phyloP scores from a whole-genome alignment of 441 rosid species.

The Jatropha podagrica region DNA sequence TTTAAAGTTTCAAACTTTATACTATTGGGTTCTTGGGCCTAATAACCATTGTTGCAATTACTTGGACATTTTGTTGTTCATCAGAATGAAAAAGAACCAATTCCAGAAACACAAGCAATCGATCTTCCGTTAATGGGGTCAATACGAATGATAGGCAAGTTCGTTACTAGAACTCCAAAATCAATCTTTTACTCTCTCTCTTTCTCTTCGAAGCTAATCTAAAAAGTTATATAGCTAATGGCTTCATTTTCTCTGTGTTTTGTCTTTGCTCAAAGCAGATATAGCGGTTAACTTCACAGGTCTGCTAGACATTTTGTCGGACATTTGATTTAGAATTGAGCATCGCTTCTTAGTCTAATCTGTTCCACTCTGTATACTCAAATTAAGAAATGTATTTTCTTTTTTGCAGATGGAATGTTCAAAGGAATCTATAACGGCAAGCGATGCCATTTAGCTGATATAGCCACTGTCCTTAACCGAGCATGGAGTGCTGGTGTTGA shows the following conservation, averaged over 20 bases:
- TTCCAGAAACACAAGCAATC: background rate
- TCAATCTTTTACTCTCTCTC: background rate
- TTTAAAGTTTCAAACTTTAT: too few relatives aligned
- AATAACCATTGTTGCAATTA: too few relatives aligned
- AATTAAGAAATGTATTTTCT: background rate
- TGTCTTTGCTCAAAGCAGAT: slow-evolving; percentile 46
- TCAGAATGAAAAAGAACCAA: background rate
- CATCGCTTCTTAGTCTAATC: background rate
- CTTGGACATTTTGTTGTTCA: too few relatives aligned
- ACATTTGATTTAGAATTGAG: slow-evolving; percentile 28
- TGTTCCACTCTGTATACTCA: slow-evolving; percentile 12
- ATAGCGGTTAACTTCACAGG: slow-evolving; percentile 98
- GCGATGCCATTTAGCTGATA: slow-evolving; percentile 73
- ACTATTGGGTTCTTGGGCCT: background rate
- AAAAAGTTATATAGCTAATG: slow-evolving; percentile 1
- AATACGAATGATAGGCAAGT: slow-evolving; percentile 80
- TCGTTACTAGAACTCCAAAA: background rate
- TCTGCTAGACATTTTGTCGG: slow-evolving; percentile 65
- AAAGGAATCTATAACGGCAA: slow-evolving; percentile 87
- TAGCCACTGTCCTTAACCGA: slow-evolving; percentile 67
- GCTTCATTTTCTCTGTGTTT: background rate
- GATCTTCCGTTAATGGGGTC: slow-evolving; percentile 47
- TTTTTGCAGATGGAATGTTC: slow-evolving; percentile 83
- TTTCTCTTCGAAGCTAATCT: background rate
- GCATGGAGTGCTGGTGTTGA: slow-evolving; percentile 98